These are phyloP conservation scores for Skeletonema tropicum DNA, from an alignment of 108 stramenopile genomes.

Conservation along the genomic window DNA sequence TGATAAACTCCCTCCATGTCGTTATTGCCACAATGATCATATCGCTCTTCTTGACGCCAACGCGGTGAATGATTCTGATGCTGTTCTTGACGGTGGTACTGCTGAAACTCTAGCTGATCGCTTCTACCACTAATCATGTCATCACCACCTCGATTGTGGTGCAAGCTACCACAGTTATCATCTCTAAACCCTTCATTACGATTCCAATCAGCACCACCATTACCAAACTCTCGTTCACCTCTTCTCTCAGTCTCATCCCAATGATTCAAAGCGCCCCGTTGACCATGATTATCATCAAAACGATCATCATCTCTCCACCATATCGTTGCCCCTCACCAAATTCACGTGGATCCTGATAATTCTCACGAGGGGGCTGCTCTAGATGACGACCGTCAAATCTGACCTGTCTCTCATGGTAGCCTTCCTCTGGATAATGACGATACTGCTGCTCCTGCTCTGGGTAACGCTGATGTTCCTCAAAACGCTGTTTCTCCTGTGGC, in stretches of 20 bases:
- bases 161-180: neutral
- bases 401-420: neutral
- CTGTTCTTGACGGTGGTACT: slow-evolving; percentile 7
- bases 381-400: neutral
- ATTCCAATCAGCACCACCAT: neutral
- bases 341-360: neutral
- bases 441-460: neutral
- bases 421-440: neutral
- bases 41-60: neutral
- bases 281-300: neutral
- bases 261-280: neutral
- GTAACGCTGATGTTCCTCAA: neutral
- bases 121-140: neutral
- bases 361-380: neutral
- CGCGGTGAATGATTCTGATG: neutral
- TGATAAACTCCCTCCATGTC: neutral
- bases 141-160: neutral
- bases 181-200: neutral
- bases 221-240: neutral
- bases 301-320: slow-evolving; percentile 3
- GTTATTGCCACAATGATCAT: neutral
- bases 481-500: neutral
- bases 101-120: slow-evolving; percentile 1
- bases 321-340: neutral
- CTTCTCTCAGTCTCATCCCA: neutral